Conservation (phyloP, 1,284 basidiomycete genomes). For the Agaricales sp. region DNA sequence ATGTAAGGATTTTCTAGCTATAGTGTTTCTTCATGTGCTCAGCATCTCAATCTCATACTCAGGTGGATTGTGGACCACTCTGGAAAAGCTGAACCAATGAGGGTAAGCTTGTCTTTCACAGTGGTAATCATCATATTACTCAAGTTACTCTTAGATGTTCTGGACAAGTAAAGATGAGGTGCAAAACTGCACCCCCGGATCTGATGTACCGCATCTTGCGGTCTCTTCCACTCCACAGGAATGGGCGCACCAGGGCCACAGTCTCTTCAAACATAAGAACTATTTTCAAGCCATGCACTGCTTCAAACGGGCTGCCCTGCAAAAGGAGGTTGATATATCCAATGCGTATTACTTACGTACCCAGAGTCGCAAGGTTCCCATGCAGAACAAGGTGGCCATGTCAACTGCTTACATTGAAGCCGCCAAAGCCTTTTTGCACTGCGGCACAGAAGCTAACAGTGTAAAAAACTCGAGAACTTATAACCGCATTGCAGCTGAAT, state of each 20-base stretch:
- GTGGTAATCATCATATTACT: not conserved
- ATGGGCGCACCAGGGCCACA: conserved; percentile 20
- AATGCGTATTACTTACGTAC: conserved; percentile 34
- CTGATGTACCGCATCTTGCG: conserved; percentile 20
- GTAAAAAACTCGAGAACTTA: conserved; percentile 25
- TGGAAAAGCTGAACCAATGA: conserved; percentile 44
- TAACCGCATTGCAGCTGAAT: conserved; percentile 41
- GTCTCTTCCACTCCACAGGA: conserved; percentile 19
- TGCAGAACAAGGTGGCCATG: conserved; percentile 21
- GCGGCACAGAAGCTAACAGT: conserved; percentile 21
- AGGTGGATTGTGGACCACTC: conserved; percentile 56
- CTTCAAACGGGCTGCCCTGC: conserved; percentile 41
- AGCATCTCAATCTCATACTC: not conserved
- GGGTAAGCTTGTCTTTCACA: conserved; percentile 23
- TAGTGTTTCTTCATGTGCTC: not conserved
- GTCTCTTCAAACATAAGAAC: conserved; percentile 41
- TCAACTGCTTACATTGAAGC: conserved; percentile 30
- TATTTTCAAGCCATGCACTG: conserved; percentile 54
- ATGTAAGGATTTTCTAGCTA: not conserved
- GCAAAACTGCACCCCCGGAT: conserved; percentile 19
- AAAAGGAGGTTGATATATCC: conserved; percentile 34
- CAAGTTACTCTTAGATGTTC: not conserved
- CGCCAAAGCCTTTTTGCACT: conserved; percentile 36
- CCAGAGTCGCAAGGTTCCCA: conserved; percentile 25
- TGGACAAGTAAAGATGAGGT: conserved; percentile 13